A percentile compares a stretch with the other conserved stretches of the same genome.
Conservation (phyloP, 202 grass and related monocot species). For the Carex sylvatica region DNA sequence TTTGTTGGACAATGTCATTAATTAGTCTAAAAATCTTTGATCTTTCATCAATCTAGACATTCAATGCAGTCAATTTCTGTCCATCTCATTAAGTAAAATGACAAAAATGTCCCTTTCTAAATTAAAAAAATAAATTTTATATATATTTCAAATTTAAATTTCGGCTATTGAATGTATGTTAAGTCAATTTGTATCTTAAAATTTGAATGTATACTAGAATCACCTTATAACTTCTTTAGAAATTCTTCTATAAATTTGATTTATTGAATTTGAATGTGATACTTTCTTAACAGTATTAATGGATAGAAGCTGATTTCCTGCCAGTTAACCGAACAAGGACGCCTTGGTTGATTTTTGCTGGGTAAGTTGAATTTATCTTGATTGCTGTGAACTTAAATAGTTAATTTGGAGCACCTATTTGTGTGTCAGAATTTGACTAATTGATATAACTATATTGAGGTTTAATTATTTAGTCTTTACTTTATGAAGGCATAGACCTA, state of each 20-base stretch:
- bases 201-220: too few relatives aligned
- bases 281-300: constrained; percentile 41
- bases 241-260: neutral
- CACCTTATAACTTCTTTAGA: neutral
- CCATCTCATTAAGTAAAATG: too few relatives aligned
- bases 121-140: too few relatives aligned
- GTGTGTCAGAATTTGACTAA: neutral
- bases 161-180: too few relatives aligned
- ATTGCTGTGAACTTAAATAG: neutral
- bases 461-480: neutral
- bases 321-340: constrained; percentile 58
- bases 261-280: constrained; percentile 23
- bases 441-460: neutral
- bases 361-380: constrained; percentile 40
- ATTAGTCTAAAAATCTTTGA: too few relatives aligned
- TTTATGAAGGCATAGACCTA: constrained; percentile 65
- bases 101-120: too few relatives aligned
- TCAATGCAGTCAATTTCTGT: too few relatives aligned
- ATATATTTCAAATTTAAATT: too few relatives aligned
- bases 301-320: constrained; percentile 54
- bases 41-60: too few relatives aligned
- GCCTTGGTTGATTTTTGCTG: constrained; percentile 74
- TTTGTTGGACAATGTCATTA: too few relatives aligned
- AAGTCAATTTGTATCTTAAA: too few relatives aligned
- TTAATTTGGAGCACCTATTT: neutral